Conservation (phyloP, 2,329 filamentous ascomycete species). For the Xylariaceae sp. region DNA sequence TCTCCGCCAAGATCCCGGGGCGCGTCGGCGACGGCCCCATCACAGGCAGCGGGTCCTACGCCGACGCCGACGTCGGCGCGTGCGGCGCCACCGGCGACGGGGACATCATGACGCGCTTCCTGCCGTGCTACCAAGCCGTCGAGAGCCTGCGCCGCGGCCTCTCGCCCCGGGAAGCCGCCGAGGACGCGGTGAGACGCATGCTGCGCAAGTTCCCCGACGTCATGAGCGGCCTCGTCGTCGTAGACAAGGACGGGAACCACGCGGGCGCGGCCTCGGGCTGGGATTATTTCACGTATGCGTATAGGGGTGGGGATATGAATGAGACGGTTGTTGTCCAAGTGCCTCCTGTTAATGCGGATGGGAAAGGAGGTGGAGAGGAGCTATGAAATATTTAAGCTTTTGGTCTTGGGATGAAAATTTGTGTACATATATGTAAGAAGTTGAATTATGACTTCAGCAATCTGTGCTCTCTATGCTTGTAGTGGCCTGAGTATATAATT, state of each 20-base stretch:
- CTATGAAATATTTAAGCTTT: background rate
- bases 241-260: constrained; percentile 43
- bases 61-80: constrained; percentile 47
- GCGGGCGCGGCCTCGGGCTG: constrained; percentile 48
- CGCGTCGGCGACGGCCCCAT: constrained; percentile 53
- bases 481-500: too few species aligned
- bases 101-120: constrained; percentile 52
- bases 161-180: constrained; percentile 42
- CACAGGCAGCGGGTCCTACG: constrained; percentile 49
- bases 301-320: constrained; percentile 42
- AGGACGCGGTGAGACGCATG: constrained; percentile 47
- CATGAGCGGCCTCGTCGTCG: constrained; percentile 46
- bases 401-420: background rate
- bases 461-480: too few species aligned
- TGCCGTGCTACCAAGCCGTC: constrained; percentile 53
- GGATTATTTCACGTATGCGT: constrained; percentile 51
- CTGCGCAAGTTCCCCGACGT: constrained; percentile 41
- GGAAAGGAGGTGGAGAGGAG: background rate
- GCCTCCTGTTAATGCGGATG: constrained; percentile 23
- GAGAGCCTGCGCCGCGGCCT: constrained; percentile 47
- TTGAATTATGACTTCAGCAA: too few species aligned
- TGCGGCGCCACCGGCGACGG: constrained; percentile 54
- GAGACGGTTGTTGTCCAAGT: constrained; percentile 41
- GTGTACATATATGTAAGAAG: too few species aligned
- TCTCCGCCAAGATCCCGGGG: constrained; percentile 48